Conservation (phyloP, 2,329 filamentous ascomycete species). For the Aureobasidium sp. region DNA sequence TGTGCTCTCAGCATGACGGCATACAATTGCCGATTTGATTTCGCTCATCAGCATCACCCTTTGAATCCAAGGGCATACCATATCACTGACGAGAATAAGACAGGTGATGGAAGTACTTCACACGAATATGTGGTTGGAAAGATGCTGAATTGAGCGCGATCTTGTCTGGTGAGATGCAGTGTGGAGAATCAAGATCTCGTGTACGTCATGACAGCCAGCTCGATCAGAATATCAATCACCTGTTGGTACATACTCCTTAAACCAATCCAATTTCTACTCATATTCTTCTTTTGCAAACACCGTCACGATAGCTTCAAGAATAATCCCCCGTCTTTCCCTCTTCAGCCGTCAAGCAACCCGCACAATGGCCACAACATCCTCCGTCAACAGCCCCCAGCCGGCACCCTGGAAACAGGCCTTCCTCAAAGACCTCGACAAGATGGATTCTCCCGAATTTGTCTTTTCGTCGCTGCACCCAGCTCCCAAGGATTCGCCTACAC, state of each 20-base stretch:
- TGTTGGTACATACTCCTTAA: neutral
- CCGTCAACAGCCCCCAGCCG: slow-evolving; percentile 27
- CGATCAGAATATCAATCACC: neutral
- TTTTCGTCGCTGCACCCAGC: slow-evolving; percentile 43
- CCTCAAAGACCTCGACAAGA: slow-evolving; percentile 42
- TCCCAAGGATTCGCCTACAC: slow-evolving; percentile 33
- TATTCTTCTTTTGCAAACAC: neutral
- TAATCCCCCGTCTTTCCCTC: slow-evolving; percentile 30
- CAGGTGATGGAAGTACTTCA: neutral
- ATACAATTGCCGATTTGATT: neutral
- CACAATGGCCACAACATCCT: slow-evolving; percentile 42
- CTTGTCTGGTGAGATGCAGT: neutral
- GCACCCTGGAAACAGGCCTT: slow-evolving; percentile 49
- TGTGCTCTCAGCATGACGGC: neutral
- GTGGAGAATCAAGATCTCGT: slow-evolving; percentile 3
- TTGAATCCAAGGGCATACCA: neutral
- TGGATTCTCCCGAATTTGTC: slow-evolving; percentile 45
- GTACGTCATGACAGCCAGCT: slow-evolving; percentile 6
- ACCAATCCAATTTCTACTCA: neutral
- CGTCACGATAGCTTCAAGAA: slow-evolving; percentile 35
- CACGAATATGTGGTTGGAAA: neutral
- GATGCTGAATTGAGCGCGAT: neutral
- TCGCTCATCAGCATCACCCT: neutral
- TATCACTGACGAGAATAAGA: neutral
- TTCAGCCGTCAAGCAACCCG: slow-evolving; percentile 28